Evolutionary conservation across 2,329 filamentous ascomycete species (phyloP), one percentile per base, ranked within the genome.

Genomic region (Leptographium procerum): DNA sequence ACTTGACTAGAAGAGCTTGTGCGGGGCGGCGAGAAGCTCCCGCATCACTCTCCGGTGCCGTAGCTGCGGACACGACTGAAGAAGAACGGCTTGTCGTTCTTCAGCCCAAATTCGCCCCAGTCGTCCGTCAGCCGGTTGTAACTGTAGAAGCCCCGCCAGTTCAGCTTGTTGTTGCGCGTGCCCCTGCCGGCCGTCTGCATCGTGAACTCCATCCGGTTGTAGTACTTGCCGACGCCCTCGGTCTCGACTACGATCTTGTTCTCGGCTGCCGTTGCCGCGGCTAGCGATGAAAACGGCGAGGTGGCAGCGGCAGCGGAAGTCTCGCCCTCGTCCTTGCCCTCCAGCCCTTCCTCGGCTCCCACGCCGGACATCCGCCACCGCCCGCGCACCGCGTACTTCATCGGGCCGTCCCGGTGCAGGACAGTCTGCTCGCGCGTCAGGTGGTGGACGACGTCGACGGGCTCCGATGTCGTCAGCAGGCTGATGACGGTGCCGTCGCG

Each of bases 51-150:
- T 1, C 63, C 63, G 8, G 48, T 5, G 4, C 62, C 63, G 36
- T 85, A 86, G 62, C 82, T 84, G 70, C 75, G 80, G 4, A 88
- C 84, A 14, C 84, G 74, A 66, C 84, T 87, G 64, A 86, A 88
- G 67, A 85, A 82, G 66, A 82, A 87, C 0, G 84, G 77, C 69
- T 84, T 85, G 59, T 84, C 77, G 64, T 86, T 81, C 69, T 78
- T 80, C 45, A 84, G 70, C 16, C 72, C 70, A 71, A 97, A 97
- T 72, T 89, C 87, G 4, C 79, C 89, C 88, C 89, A 94, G 71
- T 96, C 91, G 69, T 95, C 91, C 9, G 90, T 95, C 66, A 95
- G 71, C 64, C 82, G 81, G 69, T 97, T 95, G 69, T 95, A 92
- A 73, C 86, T 92, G 83, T 89, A 95, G 69, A 91, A 96, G 1